Evolutionary conservation across 495 filamentous ascomycete species (phyloP), one percentile per base, ranked within the genome.

Genomic region (Aspergillus coremiiformis): DNA sequence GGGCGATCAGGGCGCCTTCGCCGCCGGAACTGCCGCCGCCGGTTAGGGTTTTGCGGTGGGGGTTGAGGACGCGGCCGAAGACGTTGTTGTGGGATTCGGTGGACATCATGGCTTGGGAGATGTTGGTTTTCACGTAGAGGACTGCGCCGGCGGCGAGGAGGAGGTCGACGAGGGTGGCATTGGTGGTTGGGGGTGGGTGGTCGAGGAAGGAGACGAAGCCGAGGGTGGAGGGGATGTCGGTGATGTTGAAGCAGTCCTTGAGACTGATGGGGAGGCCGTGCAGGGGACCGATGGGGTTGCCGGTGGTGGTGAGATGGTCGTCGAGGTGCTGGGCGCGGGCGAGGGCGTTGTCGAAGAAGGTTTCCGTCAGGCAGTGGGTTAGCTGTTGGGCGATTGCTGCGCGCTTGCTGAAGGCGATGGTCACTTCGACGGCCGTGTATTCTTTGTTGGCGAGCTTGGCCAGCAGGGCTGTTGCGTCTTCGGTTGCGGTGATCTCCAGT

Each of bases 201-300:
- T 63, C 81, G 67, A 63, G 76, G 73, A 60, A 85, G 70, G 35
- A 75, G 3, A 61, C 47, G 11, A 60, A 64, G 1, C 67, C 69
- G 2, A 70, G 48, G 1, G 61, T 60, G 0, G 63, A 52, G 2
- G 56, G 56, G 7, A 78, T 59, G 0, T 73, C 80, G 44, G 73
- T 65, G 47, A 88, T 70, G 17, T 70, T 71, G 35, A 83, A 70
- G 20, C 77, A 75, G 52, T 87, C 84, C 63, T 88, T 88, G 30
- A 85, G 66, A 51, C 74, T 80, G 27, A 85, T 78, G 0, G 82
- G 82, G 2, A 86, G 57, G 23, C 83, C 83, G 51, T 86, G 82
- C 0, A 86, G 66, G 0, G 81, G 80, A 0, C 83, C 83, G 17
- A 80, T 59, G 2, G 72, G 65, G 29, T 70, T 74, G 0, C 63